A percentile compares a stretch with the other conserved stretches of the same genome.
These are phyloP conservation scores for Daldinia grandis DNA, from an alignment of 495 filamentous ascomycete genomes.

Conservation along the genomic window DNA sequence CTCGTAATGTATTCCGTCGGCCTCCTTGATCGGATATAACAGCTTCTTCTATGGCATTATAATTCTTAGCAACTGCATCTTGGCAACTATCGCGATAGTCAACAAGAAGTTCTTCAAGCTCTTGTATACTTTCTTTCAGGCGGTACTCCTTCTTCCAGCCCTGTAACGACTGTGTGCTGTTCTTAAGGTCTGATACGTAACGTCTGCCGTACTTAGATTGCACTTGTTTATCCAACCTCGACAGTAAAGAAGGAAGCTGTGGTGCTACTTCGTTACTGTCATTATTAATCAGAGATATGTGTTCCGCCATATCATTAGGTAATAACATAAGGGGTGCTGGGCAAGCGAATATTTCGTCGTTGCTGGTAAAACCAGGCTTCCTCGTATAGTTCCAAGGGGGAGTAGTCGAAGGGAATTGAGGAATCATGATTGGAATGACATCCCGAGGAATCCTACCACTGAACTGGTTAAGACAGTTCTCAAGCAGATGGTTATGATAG, in stretches of 20 bases:
- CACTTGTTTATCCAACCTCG: not conserved
- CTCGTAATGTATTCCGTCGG: not conserved
- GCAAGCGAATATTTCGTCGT: constrained; percentile 18
- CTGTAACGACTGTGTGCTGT: constrained; percentile 24
- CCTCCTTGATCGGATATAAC: not conserved
- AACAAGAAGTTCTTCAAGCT: not conserved
- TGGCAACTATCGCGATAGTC: constrained; percentile 1
- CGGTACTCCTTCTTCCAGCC: constrained; percentile 9
- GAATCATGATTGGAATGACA: not conserved
- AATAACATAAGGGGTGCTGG: constrained; percentile 3
- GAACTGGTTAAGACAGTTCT: constrained; percentile 19
- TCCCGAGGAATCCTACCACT: not conserved
- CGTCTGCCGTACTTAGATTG: constrained; percentile 36
- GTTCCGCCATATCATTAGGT: not conserved
- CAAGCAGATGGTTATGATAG: constrained; percentile 45
- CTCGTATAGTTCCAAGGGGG: not conserved
- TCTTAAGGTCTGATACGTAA: constrained; percentile 40
- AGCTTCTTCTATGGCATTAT: constrained; percentile 16
- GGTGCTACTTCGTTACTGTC: not conserved
- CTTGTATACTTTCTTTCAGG: not conserved
- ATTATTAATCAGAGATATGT: not conserved
- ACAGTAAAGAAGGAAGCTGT: constrained; percentile 8
- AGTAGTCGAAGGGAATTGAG: not conserved
- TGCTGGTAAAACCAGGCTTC: constrained; percentile 1
- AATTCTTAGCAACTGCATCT: constrained; percentile 4